These are phyloP conservation scores for Nelumbo lutea DNA, from an alignment of 164 flowering plant species.

Conservation along the genomic window DNA sequence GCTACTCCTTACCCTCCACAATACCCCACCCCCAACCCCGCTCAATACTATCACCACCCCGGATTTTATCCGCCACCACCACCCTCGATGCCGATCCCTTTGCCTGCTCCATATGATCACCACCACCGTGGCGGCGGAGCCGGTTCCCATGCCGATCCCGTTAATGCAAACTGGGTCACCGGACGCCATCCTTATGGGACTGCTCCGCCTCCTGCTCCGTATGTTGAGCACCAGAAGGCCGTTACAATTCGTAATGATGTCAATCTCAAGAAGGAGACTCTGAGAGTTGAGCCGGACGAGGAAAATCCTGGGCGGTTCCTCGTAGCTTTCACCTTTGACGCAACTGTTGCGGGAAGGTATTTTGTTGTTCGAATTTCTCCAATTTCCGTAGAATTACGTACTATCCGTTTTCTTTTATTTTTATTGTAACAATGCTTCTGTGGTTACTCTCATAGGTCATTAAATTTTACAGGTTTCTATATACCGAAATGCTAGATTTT, in stretches of 20 bases:
- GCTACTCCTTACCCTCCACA: constrained; percentile 74
- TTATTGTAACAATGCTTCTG: too few relatives aligned
- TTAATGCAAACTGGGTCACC: constrained; percentile 41
- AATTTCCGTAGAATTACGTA: too few relatives aligned
- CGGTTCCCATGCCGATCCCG: constrained; percentile 23
- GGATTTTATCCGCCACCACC: constrained; percentile 61
- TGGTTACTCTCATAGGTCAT: too few relatives aligned
- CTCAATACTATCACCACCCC: constrained; percentile 56
- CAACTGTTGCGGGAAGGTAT: constrained; percentile 88
- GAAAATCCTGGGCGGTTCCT: constrained; percentile 68
- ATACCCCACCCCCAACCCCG: constrained; percentile 51
- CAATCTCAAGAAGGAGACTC: constrained; percentile 84
- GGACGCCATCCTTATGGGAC: constrained; percentile 61
- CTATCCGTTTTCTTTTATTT: too few relatives aligned
- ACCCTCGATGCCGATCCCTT: constrained; percentile 40
- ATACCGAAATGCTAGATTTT: too few relatives aligned
- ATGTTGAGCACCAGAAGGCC: constrained; percentile 93
- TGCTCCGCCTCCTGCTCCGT: constrained; percentile 41
- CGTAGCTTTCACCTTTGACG: constrained; percentile 85
- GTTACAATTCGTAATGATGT: constrained; percentile 86
- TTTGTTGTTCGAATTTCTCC: constrained; percentile 1
- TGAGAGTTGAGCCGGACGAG: constrained; percentile 71
- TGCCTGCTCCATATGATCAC: constrained; percentile 68
- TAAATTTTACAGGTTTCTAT: too few relatives aligned
- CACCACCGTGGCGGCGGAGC: constrained; percentile 39